Base-by-base conservation (phyloP, 805 yeast species). In the Saccharomycopsis sp. region DNA sequence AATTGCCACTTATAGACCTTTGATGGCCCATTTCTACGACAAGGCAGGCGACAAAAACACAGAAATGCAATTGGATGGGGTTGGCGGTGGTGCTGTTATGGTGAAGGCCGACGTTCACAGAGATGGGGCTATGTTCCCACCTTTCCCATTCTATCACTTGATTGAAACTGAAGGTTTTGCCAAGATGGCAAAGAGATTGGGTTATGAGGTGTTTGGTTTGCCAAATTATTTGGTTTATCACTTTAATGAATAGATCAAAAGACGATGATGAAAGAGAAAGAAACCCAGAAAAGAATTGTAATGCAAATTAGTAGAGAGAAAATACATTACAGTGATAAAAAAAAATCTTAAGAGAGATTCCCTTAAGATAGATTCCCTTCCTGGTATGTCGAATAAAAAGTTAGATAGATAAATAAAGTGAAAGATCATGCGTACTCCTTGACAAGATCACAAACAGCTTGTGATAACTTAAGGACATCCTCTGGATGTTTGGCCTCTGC, bases 71-170 rank as follows among this genome's bases (percentile, higher is more conserved):
- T 69, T 92, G 45, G 97, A 92, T 59, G 98, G 99, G 58, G 97
- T 92, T 43, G 98, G 98, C 40, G 97, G 96, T 48, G 95, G 96
- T 17, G 94, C 96, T 32, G 78, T 94, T 23, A 60, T 92, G 63
- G 99, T 92, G 22, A 86, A 89, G 57, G 95, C 96, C 8, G 96
- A 88, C 52, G 99, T 92, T 40, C 99, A 92, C 62, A 73, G 98
- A 59, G 98, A 92, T 60, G 99, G 99, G 38, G 97, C 97, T 41
- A 89, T 92, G 96, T 92, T 92, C 75, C 98, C 99, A 13, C 84
- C 94, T 37, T 92, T 92, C 75, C 92, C 98, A 46, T 92, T 92
- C 68, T 88, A 89, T 60, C 95, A 92, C 60, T 70, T 92, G 60
- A 87, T 92, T 49, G 98, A 92, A 66, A 88, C 96, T 7, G 98